Evolutionary conservation across 140 eudicot genomes (phyloP), one percentile per base, ranked within the genome.

Genomic region (Stevia rebaudiana): DNA sequence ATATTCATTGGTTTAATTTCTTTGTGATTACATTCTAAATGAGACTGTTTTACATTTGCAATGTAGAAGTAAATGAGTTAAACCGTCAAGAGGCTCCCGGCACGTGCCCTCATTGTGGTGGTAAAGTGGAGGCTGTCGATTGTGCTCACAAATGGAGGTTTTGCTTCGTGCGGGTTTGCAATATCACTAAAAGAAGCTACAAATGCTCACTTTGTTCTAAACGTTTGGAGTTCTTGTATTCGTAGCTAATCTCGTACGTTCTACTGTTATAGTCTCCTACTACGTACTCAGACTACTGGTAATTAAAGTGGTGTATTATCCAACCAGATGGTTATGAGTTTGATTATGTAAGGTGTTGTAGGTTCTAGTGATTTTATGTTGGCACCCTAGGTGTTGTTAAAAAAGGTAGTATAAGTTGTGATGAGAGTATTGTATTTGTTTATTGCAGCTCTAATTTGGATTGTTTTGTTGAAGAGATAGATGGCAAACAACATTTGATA

Each of bases 71-170:
- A 21, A 63, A 62, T 41, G 80, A 78, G 43, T 17, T 78, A 24
- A 62, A 64, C 8, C 70, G 83, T 9, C 67, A 74, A 1, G 68
- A 74, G 16, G 70, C 83, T 13, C 75, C 69, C 0, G 76, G 79
- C 1, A 13, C 49, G 0, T 78, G 83, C 33, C 83, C 79, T 0
- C 15, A 40, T 37, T 78, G 83, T 13, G 76, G 76, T 15, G 83
- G 83, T 11, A 71, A 71, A 9, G 84, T 79, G 42, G 74, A 71
- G 40, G 81, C 81, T 8, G 61, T 80, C 2, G 78, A 71, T 5
- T 76, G 59, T 37, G 69, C 65, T 24, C 61, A 70, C 18, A 53
- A 46, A 24, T 70, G 78, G 76, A 61, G 71, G 41, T 54, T 72
- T 24, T 80, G 79, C 53, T 75, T 61, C 44, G 16, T 75, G 18